These are phyloP conservation scores for Neonectria faginata DNA, from an alignment of 2,329 filamentous ascomycete genomes.

Conservation along the genomic window DNA sequence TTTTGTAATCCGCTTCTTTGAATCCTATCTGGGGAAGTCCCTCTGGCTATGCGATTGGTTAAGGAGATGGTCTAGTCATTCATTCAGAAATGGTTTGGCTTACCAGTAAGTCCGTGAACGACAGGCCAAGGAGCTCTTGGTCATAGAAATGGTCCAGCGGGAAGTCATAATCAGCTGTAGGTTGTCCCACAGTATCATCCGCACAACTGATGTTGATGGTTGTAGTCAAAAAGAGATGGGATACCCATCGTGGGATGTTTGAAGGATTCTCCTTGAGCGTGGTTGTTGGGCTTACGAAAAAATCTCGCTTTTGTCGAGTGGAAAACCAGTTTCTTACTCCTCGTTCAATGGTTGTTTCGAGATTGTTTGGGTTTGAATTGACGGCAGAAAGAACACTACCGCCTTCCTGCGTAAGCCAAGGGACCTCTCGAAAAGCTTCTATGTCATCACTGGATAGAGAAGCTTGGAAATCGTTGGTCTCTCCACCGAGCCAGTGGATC, in stretches of 20 bases:
- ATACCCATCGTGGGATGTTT: slow-evolving; percentile 17
- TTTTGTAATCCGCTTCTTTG: background rate
- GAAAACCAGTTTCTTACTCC: slow-evolving; percentile 13
- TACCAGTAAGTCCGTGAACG: background rate
- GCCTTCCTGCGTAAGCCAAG: slow-evolving; percentile 1
- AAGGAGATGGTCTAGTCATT: too few species aligned
- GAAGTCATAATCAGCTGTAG: background rate
- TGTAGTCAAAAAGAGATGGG: slow-evolving; percentile 25
- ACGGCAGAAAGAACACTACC: slow-evolving; percentile 4
- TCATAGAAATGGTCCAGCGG: slow-evolving; percentile 12
- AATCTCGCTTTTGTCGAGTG: slow-evolving; percentile 5
- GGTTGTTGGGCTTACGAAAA: background rate
- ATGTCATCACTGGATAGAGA: background rate
- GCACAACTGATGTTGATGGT: slow-evolving; percentile 11
- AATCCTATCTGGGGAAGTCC: background rate
- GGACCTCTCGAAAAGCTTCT: background rate
- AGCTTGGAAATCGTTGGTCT: background rate
- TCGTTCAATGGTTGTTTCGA: background rate
- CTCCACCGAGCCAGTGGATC: slow-evolving; percentile 15
- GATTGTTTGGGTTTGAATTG: background rate
- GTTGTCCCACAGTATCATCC: background rate
- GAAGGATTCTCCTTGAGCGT: background rate
- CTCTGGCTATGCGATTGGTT: too few species aligned
- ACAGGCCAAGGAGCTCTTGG: slow-evolving; percentile 4
- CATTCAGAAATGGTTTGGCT: too few species aligned